These are phyloP conservation scores for Filobasidium uniguttulatum DNA, from an alignment of 1,284 basidiomycete genomes.

Conservation along the genomic window DNA sequence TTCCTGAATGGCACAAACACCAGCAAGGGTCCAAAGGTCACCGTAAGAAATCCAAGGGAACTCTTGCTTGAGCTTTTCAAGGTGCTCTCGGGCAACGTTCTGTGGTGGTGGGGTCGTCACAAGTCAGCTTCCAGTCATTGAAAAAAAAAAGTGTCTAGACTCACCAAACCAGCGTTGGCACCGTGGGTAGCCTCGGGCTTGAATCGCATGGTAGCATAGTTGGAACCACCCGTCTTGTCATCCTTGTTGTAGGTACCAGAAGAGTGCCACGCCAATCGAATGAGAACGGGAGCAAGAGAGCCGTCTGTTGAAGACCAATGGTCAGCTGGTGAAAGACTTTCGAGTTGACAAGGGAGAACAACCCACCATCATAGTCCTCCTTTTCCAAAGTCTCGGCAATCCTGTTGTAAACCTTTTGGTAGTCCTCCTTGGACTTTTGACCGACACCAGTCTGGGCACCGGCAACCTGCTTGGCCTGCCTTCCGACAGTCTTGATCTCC, in stretches of 20 bases:
- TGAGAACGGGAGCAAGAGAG: conserved; percentile 75
- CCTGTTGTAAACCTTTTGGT: conserved; percentile 82
- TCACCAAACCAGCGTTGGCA: conserved; percentile 68
- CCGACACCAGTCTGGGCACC: conserved; percentile 42
- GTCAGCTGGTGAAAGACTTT: neutral
- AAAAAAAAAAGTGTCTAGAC: conserved; percentile 2
- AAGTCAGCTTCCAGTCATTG: neutral
- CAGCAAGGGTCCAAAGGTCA: conserved; percentile 84
- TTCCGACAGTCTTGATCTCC: conserved; percentile 44
- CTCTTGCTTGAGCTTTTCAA: conserved; percentile 77
- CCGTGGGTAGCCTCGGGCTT: conserved; percentile 68
- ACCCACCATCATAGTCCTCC: conserved; percentile 69
- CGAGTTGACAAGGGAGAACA: neutral
- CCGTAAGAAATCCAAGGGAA: conserved; percentile 81
- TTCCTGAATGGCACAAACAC: conserved; percentile 52
- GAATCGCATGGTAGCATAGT: conserved; percentile 93
- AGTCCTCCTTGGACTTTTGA: conserved; percentile 46
- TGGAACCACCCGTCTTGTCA: conserved; percentile 68
- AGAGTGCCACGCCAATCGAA: conserved; percentile 88
- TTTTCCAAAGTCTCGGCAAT: conserved; percentile 64
- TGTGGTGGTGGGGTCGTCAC: conserved; percentile 6
- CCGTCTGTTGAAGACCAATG: conserved; percentile 48
- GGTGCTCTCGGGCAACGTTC: conserved; percentile 61
- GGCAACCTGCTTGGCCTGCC: conserved; percentile 47
- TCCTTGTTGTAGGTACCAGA: conserved; percentile 87